Conservation (phyloP, 768 basidiomycete species). For the Tylopilus sp. region DNA sequence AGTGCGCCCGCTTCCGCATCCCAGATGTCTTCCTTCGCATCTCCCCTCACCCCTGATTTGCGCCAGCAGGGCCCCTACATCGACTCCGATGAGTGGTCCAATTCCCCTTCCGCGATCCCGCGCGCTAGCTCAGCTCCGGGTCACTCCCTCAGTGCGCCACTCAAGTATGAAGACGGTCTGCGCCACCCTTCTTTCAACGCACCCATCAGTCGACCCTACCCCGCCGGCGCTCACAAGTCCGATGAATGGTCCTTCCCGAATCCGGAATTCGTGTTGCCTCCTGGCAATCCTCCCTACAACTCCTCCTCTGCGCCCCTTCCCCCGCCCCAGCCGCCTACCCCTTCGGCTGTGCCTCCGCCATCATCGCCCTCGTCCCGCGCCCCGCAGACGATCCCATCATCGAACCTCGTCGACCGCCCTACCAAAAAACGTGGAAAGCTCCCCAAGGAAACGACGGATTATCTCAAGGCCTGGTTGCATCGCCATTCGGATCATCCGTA, state of each 20-base stretch:
- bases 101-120: slow-evolving; percentile 53
- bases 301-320: slow-evolving; percentile 37
- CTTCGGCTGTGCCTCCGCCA: slow-evolving; percentile 37
- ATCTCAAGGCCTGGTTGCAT: slow-evolving; percentile 84
- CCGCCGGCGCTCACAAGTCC: slow-evolving; percentile 49
- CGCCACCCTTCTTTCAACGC: slow-evolving; percentile 67
- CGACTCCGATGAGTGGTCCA: slow-evolving; percentile 55
- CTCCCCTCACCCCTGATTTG: slow-evolving; percentile 46
- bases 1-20: slow-evolving; percentile 51
- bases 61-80: slow-evolving; percentile 40
- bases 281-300: slow-evolving; percentile 24
- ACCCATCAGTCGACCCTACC: slow-evolving; percentile 49
- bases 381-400: slow-evolving; percentile 47
- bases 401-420: slow-evolving; percentile 70
- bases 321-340: slow-evolving; percentile 36
- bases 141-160: slow-evolving; percentile 45
- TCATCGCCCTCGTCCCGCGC: slow-evolving; percentile 47
- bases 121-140: slow-evolving; percentile 68
- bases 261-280: slow-evolving; percentile 50
- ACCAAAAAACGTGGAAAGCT: slow-evolving; percentile 84
- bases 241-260: slow-evolving; percentile 70
- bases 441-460: slow-evolving; percentile 88
- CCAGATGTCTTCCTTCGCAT: slow-evolving; percentile 47
- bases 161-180: slow-evolving; percentile 69
- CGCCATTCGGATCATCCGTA: slow-evolving; percentile 88